Evolutionary conservation across 192 early-diverging fungal genomes (phyloP).

Genomic region (Rhizophagus clarus): DNA sequence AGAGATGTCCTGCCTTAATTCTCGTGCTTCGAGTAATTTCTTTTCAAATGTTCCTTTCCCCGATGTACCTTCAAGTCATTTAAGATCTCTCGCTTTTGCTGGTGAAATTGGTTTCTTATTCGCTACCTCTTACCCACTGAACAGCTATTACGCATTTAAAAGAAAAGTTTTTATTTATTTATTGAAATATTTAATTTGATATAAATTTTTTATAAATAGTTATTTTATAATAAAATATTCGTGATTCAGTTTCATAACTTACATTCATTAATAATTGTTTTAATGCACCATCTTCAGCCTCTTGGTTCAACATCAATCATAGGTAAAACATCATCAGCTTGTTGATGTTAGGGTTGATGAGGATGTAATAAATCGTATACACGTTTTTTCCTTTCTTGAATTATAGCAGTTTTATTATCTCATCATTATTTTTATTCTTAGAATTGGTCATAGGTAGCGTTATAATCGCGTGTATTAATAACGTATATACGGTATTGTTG

Average conservation of each 20-base stretch:
- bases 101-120: slow-evolving; percentile 1
- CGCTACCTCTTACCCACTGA: too few relatives aligned
- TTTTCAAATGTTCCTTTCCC: slow-evolving; percentile 3
- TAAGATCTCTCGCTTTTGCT: slow-evolving; percentile 8
- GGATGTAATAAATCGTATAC: background rate
- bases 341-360: background rate
- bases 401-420: background rate
- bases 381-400: slow-evolving; percentile 3
- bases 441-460: too few relatives aligned
- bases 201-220: too few relatives aligned
- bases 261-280: slow-evolving; percentile 44
- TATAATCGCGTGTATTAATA: too few relatives aligned
- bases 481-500: too few relatives aligned
- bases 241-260: slow-evolving; percentile 28
- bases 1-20: slow-evolving; percentile 19
- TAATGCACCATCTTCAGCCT: slow-evolving; percentile 38
- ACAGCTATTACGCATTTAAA: too few relatives aligned
- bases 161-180: too few relatives aligned
- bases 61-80: background rate
- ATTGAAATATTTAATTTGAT: too few relatives aligned
- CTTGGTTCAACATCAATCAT: slow-evolving; percentile 22
- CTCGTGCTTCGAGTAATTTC: slow-evolving; percentile 4
- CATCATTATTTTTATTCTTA: background rate
- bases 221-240: too few relatives aligned
- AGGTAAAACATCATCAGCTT: slow-evolving; percentile 5